A percentile compares a stretch with the other conserved stretches of the same genome.
Conservation (phyloP, 805 yeast species). For the Groenewaldozyma salmanticensis region DNA sequence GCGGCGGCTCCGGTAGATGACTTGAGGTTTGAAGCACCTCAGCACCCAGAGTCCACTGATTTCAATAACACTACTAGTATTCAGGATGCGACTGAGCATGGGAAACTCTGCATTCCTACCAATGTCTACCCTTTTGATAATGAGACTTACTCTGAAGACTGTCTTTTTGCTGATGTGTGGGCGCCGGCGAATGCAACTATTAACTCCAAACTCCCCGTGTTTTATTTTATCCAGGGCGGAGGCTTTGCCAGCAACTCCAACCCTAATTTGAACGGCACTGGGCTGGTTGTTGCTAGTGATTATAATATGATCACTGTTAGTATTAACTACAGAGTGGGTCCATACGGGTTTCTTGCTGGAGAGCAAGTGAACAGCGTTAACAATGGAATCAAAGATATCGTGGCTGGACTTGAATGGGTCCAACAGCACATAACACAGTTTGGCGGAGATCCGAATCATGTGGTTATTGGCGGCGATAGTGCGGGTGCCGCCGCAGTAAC, state of each 20-base stretch:
- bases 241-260: slow-evolving; percentile 22
- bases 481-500: slow-evolving; percentile 26
- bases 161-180: slow-evolving; percentile 6
- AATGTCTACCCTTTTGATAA: too few relatives aligned
- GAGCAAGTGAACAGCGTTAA: slow-evolving; percentile 21
- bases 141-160: slow-evolving; percentile 7
- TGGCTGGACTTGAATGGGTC: slow-evolving; percentile 29
- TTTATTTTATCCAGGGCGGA: slow-evolving; percentile 29
- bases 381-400: slow-evolving; percentile 30
- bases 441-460: slow-evolving; percentile 29
- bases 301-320: slow-evolving; percentile 19
- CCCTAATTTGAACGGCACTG: slow-evolving; percentile 15
- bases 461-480: slow-evolving; percentile 29
- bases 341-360: slow-evolving; percentile 28
- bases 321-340: slow-evolving; percentile 27
- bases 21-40: slow-evolving; percentile 9
- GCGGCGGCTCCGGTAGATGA: slow-evolving; percentile 11
- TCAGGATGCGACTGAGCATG: slow-evolving; percentile 6
- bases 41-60: background rate
- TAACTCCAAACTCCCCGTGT: slow-evolving; percentile 23
- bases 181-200: slow-evolving; percentile 1
- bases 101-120: slow-evolving; percentile 6
- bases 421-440: slow-evolving; percentile 26
- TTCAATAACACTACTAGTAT: background rate
- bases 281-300: slow-evolving; percentile 9